Base-by-base conservation (phyloP, 192 early-diverging fungal genomes). In the Umbelopsis isabellina region DNA sequence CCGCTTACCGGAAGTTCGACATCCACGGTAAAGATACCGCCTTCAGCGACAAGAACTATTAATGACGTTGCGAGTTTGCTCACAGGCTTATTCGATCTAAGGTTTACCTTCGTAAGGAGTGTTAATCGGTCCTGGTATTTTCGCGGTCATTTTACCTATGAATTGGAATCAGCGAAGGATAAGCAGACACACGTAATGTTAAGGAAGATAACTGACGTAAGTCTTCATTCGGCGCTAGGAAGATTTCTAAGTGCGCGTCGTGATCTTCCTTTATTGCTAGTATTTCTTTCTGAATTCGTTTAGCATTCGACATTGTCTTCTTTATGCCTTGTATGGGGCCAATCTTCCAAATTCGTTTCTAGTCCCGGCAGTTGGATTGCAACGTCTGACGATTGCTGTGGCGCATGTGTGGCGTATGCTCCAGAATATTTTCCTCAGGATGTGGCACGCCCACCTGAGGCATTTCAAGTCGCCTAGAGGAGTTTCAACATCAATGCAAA, bases 71-170 rank as follows among this genome's bases (percentile, higher is more conserved):
- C 37, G 11, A 33, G n/a, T n/a, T 4, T 2, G 7, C 8, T 21
- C 0, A 66, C 8, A n/a, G 5, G 16, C 49, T 46, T 10, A 2
- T 12, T 4, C 44, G 4, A 67, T 22, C 11, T 12, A 49, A 47
- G 8, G 55, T 27, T 16, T 58, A 71, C 65, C 65, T 75, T 75
- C 69, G 52, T 75, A 75, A 23, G 74, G 74, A 15, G 74, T 71
- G 44, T 71, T 69, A 7, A 65, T 47, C 37, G 74, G 74, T 0
- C 74, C 74, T 20, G 65, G 44, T 21, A 75, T 66, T 16, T 37
- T 44, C 3, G 69, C 69, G 10, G 48, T 27, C 16, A 72, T 20
- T 21, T 66, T 46, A 2, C 15, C 71, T 71, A 53, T 21, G 27
- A 0, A 33, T 2, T 30, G 30, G 2, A 33, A 61, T 61, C 25